Percentiles rank a stretch among this genome's conserved stretches.
These are phyloP conservation scores for Gynochthodes officinalis DNA, from an alignment of 257 asterid species.

Conservation along the genomic window DNA sequence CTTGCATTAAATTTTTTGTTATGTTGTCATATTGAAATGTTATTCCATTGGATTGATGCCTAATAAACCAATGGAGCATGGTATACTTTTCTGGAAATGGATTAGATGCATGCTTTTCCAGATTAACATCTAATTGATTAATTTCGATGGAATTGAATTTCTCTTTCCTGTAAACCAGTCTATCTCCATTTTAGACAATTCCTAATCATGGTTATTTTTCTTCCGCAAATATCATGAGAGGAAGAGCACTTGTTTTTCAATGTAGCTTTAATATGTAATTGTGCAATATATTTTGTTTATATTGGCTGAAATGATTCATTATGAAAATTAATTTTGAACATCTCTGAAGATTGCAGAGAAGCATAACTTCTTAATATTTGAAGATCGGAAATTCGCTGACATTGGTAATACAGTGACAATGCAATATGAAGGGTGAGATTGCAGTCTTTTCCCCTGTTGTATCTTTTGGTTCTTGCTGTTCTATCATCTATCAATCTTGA, in stretches of 20 bases:
- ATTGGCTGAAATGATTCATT: background rate
- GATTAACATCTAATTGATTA: background rate
- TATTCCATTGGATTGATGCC: background rate
- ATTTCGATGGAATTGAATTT: background rate
- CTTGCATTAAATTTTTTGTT: background rate
- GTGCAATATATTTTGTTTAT: background rate
- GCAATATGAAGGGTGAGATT: conserved; percentile 92
- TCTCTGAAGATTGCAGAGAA: conserved; percentile 78
- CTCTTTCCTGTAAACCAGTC: background rate
- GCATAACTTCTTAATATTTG: conserved; percentile 83
- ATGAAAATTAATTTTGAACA: conserved; percentile 21
- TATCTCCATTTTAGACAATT: background rate
- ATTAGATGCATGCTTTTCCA: too few relatives aligned
- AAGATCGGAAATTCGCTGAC: conserved; percentile 97
- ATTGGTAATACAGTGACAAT: conserved; percentile 97
- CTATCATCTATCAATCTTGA: conserved; percentile 16
- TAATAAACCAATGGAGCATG: background rate
- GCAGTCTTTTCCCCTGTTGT: conserved; percentile 12
- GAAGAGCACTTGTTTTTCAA: background rate
- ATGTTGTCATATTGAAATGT: background rate
- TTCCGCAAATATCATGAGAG: background rate
- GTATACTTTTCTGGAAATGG: background rate
- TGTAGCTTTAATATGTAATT: background rate
- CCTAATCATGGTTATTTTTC: background rate
- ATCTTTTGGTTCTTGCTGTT: conserved; percentile 4